Percentiles rank a stretch among this genome's conserved stretches.
These are phyloP conservation scores for Liquidambar formosana DNA, from an alignment of 164 flowering plant species.

Conservation along the genomic window DNA sequence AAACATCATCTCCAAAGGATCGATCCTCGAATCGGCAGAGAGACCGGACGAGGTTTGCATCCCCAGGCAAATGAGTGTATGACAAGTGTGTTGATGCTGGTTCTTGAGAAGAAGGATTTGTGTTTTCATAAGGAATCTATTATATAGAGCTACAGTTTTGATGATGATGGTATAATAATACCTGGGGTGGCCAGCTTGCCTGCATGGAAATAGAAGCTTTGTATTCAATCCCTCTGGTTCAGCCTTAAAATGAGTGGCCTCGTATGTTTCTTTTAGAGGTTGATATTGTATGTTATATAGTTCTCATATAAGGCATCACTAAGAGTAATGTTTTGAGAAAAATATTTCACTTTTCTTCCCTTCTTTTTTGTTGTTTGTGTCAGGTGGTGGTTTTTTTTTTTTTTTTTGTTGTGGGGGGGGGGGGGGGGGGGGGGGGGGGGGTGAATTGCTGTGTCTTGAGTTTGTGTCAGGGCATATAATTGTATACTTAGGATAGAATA, in stretches of 20 bases:
- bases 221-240: neutral
- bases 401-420: neutral
- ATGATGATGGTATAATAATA: neutral
- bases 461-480: neutral
- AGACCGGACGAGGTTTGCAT: constrained; percentile 49
- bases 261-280: neutral
- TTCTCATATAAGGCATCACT: neutral
- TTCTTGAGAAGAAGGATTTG: neutral
- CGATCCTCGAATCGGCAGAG: constrained; percentile 30
- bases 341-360: too few relatives aligned
- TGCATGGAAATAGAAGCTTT: neutral
- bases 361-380: neutral
- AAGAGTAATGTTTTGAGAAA: too few relatives aligned
- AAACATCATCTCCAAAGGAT: constrained; percentile 47
- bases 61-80: constrained; percentile 35
- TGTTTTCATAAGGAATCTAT: neutral
- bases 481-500: constrained; percentile 7
- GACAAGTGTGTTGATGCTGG: neutral
- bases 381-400: neutral
- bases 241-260: neutral
- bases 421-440: neutral
- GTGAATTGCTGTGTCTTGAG: neutral
- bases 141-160: neutral
- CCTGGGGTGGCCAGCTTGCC: neutral
- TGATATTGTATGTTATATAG: neutral